Evolutionary conservation across 306 rosid genomes (phyloP).

Genomic region (Casuarina cunninghamiana): DNA sequence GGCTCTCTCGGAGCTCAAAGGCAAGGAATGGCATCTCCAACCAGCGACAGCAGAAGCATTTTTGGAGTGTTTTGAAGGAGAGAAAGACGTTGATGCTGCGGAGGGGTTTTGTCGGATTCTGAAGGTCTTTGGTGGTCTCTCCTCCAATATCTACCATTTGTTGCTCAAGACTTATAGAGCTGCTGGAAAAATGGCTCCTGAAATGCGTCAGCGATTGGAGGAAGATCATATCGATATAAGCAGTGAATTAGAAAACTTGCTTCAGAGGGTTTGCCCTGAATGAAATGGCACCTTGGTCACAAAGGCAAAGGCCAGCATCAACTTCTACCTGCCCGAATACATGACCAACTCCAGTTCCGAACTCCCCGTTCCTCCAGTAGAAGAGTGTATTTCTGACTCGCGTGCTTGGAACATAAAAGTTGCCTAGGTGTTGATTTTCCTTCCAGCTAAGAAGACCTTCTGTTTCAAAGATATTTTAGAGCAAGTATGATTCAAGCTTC

Average conservation of each 20-base stretch:
- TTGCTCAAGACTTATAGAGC: conserved; percentile 46
- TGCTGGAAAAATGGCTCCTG: conserved; percentile 40
- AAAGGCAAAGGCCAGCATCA: neutral
- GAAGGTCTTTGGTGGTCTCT: conserved; percentile 43
- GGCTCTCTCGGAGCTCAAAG: conserved; percentile 41
- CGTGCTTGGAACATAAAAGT: neutral
- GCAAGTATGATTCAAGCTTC: too few species aligned
- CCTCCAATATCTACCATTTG: conserved; percentile 37
- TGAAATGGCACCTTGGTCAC: neutral
- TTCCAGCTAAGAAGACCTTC: neutral
- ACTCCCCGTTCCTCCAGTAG: neutral
- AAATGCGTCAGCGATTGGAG: conserved; percentile 36
- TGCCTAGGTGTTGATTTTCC: neutral
- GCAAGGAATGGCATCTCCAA: conserved; percentile 44
- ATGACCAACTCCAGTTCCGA: neutral
- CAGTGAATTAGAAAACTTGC: conserved; percentile 39
- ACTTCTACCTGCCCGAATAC: neutral
- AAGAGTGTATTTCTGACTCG: neutral
- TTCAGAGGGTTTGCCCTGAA: conserved; percentile 30
- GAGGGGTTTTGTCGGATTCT: conserved; percentile 61
- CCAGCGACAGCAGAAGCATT: conserved; percentile 45
- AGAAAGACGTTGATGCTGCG: conserved; percentile 55
- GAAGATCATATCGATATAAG: conserved; percentile 37
- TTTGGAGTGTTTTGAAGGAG: conserved; percentile 59
- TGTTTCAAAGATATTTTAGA: neutral